phyloP scores from a whole-genome alignment of 2,329 filamentous ascomycete species.

The Nigrospora oryzae region DNA sequence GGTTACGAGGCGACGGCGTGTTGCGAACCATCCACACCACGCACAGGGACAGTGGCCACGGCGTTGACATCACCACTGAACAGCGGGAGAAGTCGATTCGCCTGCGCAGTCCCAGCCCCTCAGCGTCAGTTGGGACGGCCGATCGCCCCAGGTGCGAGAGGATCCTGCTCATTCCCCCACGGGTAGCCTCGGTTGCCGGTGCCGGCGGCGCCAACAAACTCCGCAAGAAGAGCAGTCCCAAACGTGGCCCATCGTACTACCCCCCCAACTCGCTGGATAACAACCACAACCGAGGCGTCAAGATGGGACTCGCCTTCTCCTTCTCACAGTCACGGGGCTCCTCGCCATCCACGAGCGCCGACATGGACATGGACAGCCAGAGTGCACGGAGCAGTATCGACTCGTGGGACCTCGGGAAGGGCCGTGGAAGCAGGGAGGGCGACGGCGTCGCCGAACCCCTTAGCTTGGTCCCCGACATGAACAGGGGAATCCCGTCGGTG shows the following conservation, averaged over 20 bases:
- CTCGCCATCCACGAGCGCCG: background rate
- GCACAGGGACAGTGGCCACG: background rate
- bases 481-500: conserved; percentile 36
- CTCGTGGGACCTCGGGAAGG: background rate
- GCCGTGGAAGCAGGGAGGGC: background rate
- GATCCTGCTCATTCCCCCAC: background rate
- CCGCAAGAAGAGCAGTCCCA: conserved; percentile 1
- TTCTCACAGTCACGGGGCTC: no score
- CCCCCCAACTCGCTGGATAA: conserved; percentile 3
- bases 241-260: background rate
- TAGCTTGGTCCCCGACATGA: conserved; percentile 33
- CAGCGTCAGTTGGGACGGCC: background rate
- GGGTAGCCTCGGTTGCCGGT: background rate
- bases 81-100: background rate
- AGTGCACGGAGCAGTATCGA: background rate
- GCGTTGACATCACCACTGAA: background rate
- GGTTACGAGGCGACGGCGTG: conserved; percentile 13
- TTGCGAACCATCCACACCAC: conserved; percentile 4
- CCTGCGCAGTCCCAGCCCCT: conserved; percentile 3
- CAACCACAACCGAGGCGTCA: background rate
- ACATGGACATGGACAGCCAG: conserved; percentile 3
- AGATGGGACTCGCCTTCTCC: background rate
- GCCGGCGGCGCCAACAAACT: background rate
- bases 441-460: conserved; percentile 16
- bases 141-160: background rate